Evolutionary conservation across 2,329 filamentous ascomycete genomes (phyloP).

Genomic region (Triangularia verruculosa): DNA sequence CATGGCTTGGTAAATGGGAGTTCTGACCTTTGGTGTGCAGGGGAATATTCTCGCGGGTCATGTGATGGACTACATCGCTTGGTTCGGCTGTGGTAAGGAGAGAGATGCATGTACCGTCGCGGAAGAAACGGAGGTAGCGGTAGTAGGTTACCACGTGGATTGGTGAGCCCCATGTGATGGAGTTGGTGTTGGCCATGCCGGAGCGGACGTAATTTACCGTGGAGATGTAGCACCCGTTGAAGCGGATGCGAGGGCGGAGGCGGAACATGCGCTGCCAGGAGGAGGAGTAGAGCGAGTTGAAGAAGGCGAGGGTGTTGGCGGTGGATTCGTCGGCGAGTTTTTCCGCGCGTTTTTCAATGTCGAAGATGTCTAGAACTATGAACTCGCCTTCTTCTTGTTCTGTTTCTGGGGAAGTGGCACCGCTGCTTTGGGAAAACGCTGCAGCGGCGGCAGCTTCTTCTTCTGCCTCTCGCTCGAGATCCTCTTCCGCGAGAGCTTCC

Average conservation of each 20-base stretch:
- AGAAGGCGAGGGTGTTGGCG: constrained; percentile 41
- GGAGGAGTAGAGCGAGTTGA: constrained; percentile 44
- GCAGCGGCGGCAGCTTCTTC: constrained; percentile 31
- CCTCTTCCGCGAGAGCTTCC: constrained; percentile 44
- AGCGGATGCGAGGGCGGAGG: constrained; percentile 78
- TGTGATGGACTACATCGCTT: constrained; percentile 78
- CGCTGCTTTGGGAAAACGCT: neutral
- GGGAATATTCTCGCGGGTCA: constrained; percentile 68
- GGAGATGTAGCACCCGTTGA: constrained; percentile 94
- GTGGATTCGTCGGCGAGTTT: constrained; percentile 31
- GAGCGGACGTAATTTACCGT: constrained; percentile 92
- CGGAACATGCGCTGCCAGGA: constrained; percentile 73
- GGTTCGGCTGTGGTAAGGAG: constrained; percentile 81
- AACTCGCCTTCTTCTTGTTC: constrained; percentile 10
- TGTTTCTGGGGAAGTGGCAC: neutral
- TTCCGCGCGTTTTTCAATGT: constrained; percentile 29
- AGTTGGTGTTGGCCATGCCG: constrained; percentile 68
- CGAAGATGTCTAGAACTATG: constrained; percentile 33
- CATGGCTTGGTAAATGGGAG: constrained; percentile 43
- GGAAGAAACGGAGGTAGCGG: constrained; percentile 92
- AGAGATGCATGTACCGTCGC: constrained; percentile 79
- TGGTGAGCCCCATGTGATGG: constrained; percentile 73
- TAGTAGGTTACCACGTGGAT: constrained; percentile 98
- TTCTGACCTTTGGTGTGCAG: constrained; percentile 37
- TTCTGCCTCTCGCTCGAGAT: constrained; percentile 25